phyloP scores from a whole-genome alignment of 495 filamentous ascomycete genomes.

The Thermochaetoides thermophila region DNA sequence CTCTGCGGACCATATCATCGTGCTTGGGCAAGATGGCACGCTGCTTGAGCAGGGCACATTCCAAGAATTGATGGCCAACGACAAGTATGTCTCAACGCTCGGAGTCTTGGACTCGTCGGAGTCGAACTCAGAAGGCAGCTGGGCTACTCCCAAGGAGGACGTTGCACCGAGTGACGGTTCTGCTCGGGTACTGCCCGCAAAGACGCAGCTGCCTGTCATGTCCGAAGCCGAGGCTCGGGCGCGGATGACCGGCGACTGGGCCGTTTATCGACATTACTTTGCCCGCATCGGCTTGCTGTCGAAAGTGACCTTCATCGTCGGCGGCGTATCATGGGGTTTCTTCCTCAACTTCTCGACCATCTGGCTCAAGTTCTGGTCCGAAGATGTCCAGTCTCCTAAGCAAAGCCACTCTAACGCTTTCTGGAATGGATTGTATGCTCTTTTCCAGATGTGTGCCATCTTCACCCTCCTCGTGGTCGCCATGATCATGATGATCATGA shows the following conservation, averaged over 20 bases:
- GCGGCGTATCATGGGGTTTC: constrained; percentile 7
- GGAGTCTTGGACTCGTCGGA: constrained; percentile 4
- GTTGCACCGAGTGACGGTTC: not conserved
- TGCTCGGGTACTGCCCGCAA: not conserved
- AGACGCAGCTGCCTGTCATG: not conserved
- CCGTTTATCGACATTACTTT: constrained; percentile 13
- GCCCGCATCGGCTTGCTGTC: constrained; percentile 5
- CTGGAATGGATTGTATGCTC: constrained; percentile 12
- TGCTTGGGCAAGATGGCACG: constrained; percentile 10
- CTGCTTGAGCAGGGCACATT: constrained; percentile 17
- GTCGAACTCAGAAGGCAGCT: constrained; percentile 1
- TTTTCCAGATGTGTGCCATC: constrained; percentile 12
- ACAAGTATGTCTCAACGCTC: constrained; percentile 11
- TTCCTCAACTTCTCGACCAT: constrained; percentile 12
- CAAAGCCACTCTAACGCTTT: constrained; percentile 11
- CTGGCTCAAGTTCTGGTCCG: constrained; percentile 16
- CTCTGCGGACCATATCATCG: constrained; percentile 36
- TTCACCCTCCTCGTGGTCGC: constrained; percentile 4
- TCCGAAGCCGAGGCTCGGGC: constrained; percentile 1
- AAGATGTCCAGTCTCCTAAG: constrained; percentile 5
- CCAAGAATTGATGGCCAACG: constrained; percentile 10
- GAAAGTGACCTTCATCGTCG: not conserved
- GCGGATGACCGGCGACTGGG: constrained; percentile 10
- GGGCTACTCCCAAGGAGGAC: not conserved
- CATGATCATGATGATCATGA: constrained; percentile 6